Conservation (phyloP, 2,329 filamentous ascomycete species). For the Fusarium sp. region DNA sequence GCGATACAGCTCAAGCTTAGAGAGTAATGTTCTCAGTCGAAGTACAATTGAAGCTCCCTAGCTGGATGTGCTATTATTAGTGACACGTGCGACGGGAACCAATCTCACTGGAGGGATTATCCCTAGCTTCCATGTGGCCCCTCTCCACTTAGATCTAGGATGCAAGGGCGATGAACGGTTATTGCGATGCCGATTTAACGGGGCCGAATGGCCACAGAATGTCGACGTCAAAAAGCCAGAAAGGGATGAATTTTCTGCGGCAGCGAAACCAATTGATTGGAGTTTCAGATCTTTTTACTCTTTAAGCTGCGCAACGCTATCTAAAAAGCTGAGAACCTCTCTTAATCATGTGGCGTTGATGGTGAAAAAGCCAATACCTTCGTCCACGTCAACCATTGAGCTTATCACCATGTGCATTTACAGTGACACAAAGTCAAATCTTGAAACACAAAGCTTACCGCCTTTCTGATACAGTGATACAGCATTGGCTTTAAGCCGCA, state of each 20-base stretch:
- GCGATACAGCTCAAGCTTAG: neutral
- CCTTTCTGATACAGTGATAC: constrained; percentile 16
- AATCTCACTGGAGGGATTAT: constrained; percentile 30
- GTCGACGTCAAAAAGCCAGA: neutral
- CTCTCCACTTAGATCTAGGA: constrained; percentile 17
- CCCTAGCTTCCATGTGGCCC: constrained; percentile 1
- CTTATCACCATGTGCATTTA: neutral
- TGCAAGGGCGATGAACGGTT: constrained; percentile 17
- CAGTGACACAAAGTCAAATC: neutral
- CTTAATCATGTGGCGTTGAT: no score
- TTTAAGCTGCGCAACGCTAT: no score
- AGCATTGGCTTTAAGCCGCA: constrained; percentile 29
- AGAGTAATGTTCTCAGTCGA: neutral
- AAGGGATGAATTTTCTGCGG: neutral
- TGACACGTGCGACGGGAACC: constrained; percentile 19
- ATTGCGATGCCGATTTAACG: constrained; percentile 25
- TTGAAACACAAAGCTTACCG: neutral
- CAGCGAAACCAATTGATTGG: neutral
- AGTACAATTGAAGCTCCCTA: neutral
- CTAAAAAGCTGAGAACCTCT: neutral
- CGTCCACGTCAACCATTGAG: neutral
- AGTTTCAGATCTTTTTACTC: accelerated
- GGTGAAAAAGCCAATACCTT: neutral
- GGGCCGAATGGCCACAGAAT: neutral
- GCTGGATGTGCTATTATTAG: neutral